Evolutionary conservation across 176 grass and related monocot species (phyloP).

Genomic region (Tillandsia leiboldiana): DNA sequence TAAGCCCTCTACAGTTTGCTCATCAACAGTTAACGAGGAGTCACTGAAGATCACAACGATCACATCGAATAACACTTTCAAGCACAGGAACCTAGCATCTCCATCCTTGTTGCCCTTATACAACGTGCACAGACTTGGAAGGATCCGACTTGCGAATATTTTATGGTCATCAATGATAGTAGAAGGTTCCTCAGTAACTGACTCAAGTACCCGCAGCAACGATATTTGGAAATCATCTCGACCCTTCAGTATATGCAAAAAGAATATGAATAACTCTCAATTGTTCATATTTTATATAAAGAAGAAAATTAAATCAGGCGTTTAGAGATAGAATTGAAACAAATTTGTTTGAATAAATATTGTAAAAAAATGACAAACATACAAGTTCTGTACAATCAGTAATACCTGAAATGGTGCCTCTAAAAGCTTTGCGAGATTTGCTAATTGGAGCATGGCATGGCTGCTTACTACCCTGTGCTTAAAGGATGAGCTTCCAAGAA

Average conservation of each 20-base stretch:
- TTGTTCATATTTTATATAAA: background rate
- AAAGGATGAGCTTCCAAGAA: conserved; percentile 88
- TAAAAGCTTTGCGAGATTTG: conserved; percentile 86
- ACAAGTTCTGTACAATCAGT: background rate
- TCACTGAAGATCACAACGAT: conserved; percentile 70
- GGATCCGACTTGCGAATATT: conserved; percentile 60
- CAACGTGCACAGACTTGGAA: conserved; percentile 63
- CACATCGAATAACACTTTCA: conserved; percentile 70
- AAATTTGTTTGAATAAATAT: background rate
- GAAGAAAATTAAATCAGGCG: no score
- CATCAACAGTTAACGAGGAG: conserved; percentile 38
- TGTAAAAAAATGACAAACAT: background rate
- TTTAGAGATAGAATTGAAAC: background rate
- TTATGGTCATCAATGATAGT: conserved; percentile 56
- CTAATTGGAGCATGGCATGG: conserved; percentile 75
- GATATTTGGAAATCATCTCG: conserved; percentile 98
- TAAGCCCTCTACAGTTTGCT: conserved; percentile 47
- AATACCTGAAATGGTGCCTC: conserved; percentile 82
- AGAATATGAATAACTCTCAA: conserved; percentile 8
- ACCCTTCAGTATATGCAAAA: conserved; percentile 50
- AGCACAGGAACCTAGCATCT: conserved; percentile 84
- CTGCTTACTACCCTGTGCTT: conserved; percentile 64
- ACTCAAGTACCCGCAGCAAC: conserved; percentile 67
- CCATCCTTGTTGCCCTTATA: conserved; percentile 92
- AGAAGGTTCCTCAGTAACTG: conserved; percentile 77